A percentile compares a stretch with the other conserved stretches of the same genome.
phyloP scores from a whole-genome alignment of 305 asterid species.

The Fraxinus paxiana region DNA sequence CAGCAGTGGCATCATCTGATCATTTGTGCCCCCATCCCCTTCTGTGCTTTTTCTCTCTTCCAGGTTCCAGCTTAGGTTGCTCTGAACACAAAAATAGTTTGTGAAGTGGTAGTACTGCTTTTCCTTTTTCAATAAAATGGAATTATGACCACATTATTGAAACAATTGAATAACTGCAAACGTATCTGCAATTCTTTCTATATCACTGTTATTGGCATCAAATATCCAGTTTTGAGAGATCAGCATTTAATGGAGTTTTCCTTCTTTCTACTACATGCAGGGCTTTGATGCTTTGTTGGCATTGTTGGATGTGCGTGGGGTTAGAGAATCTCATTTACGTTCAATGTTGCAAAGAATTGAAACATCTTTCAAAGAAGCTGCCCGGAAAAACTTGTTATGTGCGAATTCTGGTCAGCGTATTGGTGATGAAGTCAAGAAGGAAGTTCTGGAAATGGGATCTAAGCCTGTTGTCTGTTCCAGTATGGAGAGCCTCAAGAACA shows the following conservation, averaged over 20 bases:
- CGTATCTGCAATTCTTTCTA: background rate
- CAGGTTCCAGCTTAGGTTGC: background rate
- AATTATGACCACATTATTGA: background rate
- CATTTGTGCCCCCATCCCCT: background rate
- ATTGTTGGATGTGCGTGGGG: conserved; percentile 81
- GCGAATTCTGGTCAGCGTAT: conserved; percentile 19
- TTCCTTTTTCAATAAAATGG: background rate
- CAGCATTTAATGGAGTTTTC: background rate
- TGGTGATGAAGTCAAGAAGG: conserved; percentile 27
- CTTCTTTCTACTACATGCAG: conserved; percentile 37
- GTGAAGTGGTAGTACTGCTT: background rate
- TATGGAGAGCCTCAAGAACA: conserved; percentile 29
- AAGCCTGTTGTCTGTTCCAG: conserved; percentile 24
- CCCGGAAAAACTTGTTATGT: conserved; percentile 27
- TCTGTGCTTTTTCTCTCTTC: background rate
- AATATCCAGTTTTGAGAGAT: background rate
- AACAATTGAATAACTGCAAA: conserved; percentile 3
- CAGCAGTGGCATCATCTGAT: conserved; percentile 1
- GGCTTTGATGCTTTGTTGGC: conserved; percentile 70
- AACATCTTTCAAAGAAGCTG: conserved; percentile 55
- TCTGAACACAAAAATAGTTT: background rate
- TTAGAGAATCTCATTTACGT: conserved; percentile 78
- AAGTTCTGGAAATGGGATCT: conserved; percentile 28
- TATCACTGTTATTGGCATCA: background rate
- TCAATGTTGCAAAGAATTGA: conserved; percentile 71